A percentile compares a stretch with the other conserved stretches of the same genome.
Evolutionary conservation across 805 yeast genomes (phyloP).

Genomic region (Ogataea paradorogensis): DNA sequence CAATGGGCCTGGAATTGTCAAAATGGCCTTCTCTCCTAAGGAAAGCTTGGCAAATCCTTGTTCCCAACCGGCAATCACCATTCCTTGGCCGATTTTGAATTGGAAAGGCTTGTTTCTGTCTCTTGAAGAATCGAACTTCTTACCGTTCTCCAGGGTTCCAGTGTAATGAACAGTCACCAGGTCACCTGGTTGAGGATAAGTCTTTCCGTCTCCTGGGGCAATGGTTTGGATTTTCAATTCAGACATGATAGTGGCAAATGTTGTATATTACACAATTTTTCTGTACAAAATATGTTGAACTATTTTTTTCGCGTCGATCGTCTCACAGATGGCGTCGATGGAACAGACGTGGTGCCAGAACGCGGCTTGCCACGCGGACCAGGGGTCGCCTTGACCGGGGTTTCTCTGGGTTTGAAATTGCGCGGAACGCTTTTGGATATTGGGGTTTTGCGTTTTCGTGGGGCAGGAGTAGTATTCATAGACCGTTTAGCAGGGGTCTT

Average conservation of each 20-base stretch:
- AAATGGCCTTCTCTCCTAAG: slow-evolving; percentile 87
- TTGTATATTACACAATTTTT: slow-evolving; percentile 3
- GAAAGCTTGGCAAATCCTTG: slow-evolving; percentile 89
- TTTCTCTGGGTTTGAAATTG: slow-evolving; percentile 12
- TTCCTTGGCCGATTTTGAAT: slow-evolving; percentile 91
- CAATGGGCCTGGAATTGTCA: slow-evolving; percentile 89
- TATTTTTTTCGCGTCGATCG: slow-evolving; percentile 22
- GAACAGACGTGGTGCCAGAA: slow-evolving; percentile 11
- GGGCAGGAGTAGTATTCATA: slow-evolving; percentile 13
- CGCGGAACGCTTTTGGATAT: slow-evolving; percentile 13
- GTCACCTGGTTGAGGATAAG: slow-evolving; percentile 86
- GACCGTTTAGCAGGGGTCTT: slow-evolving; percentile 16
- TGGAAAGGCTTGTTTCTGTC: slow-evolving; percentile 96
- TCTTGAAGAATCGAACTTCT: slow-evolving; percentile 91
- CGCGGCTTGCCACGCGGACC: slow-evolving; percentile 7
- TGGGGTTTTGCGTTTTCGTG: slow-evolving; percentile 21
- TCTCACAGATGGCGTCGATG: slow-evolving; percentile 22
- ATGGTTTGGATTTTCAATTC: slow-evolving; percentile 34
- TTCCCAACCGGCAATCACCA: slow-evolving; percentile 97
- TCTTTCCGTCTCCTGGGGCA: slow-evolving; percentile 70
- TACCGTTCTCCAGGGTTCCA: slow-evolving; percentile 93
- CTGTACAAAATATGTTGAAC: neutral
- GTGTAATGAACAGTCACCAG: slow-evolving; percentile 91
- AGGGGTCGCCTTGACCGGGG: slow-evolving; percentile 17
- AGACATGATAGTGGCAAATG: slow-evolving; percentile 22